Conservation (phyloP, 306 rosid species). For the Pterocarpus macrocarpus region DNA sequence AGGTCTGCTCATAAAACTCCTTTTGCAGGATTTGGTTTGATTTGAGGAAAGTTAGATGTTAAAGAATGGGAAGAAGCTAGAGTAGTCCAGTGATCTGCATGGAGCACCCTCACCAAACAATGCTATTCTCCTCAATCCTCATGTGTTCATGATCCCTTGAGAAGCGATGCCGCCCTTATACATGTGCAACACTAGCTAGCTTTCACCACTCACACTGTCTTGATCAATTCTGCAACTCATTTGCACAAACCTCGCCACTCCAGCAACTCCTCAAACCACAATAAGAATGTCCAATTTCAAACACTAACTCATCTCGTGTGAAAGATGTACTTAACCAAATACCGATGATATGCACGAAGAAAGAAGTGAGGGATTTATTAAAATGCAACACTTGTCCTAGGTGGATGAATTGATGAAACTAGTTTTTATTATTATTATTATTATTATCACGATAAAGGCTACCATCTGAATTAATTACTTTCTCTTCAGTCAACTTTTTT, state of each 20-base stretch:
- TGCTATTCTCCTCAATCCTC: slow-evolving; percentile 73
- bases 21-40: neutral
- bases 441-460: no score
- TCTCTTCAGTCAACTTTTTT: no score
- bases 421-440: no score
- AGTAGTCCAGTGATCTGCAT: slow-evolving; percentile 84
- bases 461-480: no score
- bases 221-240: slow-evolving; percentile 93
- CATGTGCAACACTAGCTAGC: slow-evolving; percentile 95
- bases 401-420: no score
- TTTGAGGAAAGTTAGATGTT: slow-evolving; percentile 53
- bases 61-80: slow-evolving; percentile 98
- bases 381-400: slow-evolving; percentile 43
- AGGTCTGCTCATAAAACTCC: slow-evolving; percentile 53
- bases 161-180: slow-evolving; percentile 90
- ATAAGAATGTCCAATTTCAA: slow-evolving; percentile 58
- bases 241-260: slow-evolving; percentile 56
- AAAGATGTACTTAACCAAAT: slow-evolving; percentile 51
- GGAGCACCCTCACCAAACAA: slow-evolving; percentile 92
- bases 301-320: slow-evolving; percentile 37
- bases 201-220: slow-evolving; percentile 95
- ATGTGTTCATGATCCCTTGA: slow-evolving; percentile 82
- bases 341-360: slow-evolving; percentile 60
- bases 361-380: slow-evolving; percentile 60
- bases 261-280: slow-evolving; percentile 47